Base-by-base conservation (phyloP, 2,329 filamentous ascomycete species). In the Aureobasidium sp. region DNA sequence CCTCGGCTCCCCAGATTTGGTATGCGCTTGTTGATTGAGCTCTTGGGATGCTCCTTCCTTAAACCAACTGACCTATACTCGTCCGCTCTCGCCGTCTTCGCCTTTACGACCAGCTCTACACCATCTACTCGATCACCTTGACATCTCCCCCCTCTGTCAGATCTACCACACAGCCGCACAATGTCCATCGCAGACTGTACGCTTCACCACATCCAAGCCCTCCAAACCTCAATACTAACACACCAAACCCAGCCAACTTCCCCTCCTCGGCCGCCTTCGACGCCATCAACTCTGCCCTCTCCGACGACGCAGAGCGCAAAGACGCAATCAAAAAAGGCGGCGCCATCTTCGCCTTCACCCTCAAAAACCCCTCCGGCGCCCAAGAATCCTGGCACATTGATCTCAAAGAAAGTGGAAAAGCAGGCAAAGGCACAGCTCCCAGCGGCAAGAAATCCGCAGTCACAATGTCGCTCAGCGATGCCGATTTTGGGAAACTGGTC, bases 201-300 rank as follows among this genome's bases (percentile, higher is more conserved):
- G 55, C 42, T 29, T 20, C 41, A 29, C 14, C 17, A 3, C 17
- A 20, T 3, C 6, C 22, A 25, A 25, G 3, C n/a, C 22, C 29
- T 34, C 20, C 22, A 14, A 27, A 34, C 5, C 2, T 15, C 12
- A 5, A 14, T 9, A 47, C 42, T 47, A 20, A 47, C 42, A 29
- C 55, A 47, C 14, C 17, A 34, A 34, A 11, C 9, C 29, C 29
- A 58, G 55, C 55, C 5, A 48, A 58, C 31, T 97, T 96, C 79
- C 93, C 94, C 67, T 86, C 93, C 72, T 97, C 94, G 64, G 87
- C 79, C 67, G 91, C 92, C 68, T 99, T 99, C 77, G 94, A 99
- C 74, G 82, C 81, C 71, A 97, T 99, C 82, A 85, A 89, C 76
- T 73, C 78, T 60, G 84, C 86, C 58, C 86, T 99, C 67, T 77